Evolutionary conservation across 495 filamentous ascomycete species (phyloP).

Genomic region (Tuber calosporum): DNA sequence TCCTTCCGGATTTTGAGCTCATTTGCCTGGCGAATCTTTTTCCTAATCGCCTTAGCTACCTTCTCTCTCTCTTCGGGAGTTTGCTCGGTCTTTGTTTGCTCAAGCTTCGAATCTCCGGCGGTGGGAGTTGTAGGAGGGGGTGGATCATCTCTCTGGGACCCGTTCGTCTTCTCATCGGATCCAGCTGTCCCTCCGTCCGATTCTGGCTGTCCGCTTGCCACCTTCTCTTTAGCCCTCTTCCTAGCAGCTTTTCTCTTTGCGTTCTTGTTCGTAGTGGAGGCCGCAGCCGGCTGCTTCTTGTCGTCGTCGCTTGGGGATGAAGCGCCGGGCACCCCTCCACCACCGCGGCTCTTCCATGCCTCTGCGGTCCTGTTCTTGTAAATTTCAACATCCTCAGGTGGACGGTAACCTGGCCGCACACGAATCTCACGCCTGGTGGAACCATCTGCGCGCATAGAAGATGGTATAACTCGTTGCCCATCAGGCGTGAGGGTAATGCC

Average conservation of each 20-base stretch:
- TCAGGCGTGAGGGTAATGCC: constrained; percentile 72
- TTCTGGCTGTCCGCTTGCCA: constrained; percentile 41
- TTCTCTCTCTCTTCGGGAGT: constrained; percentile 78
- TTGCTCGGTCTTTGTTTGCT: constrained; percentile 45
- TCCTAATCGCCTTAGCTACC: constrained; percentile 85
- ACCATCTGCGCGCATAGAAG: constrained; percentile 78
- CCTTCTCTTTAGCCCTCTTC: constrained; percentile 67
- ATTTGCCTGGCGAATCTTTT: constrained; percentile 88
- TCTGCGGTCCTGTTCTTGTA: constrained; percentile 92
- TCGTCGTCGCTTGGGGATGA: constrained; percentile 52
- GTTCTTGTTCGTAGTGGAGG: constrained; percentile 66
- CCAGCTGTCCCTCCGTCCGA: constrained; percentile 26
- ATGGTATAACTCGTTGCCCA: constrained; percentile 81
- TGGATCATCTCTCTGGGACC: constrained; percentile 27
- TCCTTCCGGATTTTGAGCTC: constrained; percentile 90
- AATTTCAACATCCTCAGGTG: constrained; percentile 90
- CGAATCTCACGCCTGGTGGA: constrained; percentile 83
- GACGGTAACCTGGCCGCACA: constrained; percentile 84
- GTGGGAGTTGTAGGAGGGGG: constrained; percentile 25
- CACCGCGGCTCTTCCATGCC: constrained; percentile 73
- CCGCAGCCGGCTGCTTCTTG: constrained; percentile 40
- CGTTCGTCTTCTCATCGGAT: constrained; percentile 36
- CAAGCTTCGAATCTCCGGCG: constrained; percentile 22
- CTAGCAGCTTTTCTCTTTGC: constrained; percentile 86
- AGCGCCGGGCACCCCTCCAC: constrained; percentile 72